These are phyloP conservation scores for Boechera retrofracta DNA, from an alignment of 345 rosid genomes.

Conservation along the genomic window DNA sequence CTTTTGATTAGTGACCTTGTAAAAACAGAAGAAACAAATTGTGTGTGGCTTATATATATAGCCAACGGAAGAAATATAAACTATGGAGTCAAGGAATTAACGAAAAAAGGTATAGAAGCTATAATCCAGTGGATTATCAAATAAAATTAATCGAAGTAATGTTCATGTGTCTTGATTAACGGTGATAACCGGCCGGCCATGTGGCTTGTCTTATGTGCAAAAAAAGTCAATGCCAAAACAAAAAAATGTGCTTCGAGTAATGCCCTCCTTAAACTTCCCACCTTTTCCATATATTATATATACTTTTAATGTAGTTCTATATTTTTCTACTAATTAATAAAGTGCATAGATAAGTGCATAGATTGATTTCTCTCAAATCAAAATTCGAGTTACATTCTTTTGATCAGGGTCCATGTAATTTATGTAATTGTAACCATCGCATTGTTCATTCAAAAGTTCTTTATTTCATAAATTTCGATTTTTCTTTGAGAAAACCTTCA, in stretches of 20 bases:
- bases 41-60: constrained; percentile 11
- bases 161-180: constrained; percentile 42
- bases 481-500: background rate
- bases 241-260: constrained; percentile 27
- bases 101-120: constrained; percentile 5
- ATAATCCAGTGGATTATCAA: constrained; percentile 14
- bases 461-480: background rate
- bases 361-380: background rate
- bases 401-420: background rate
- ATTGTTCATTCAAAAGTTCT: background rate
- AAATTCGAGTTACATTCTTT: background rate
- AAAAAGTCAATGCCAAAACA: constrained; percentile 43
- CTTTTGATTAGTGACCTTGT: background rate
- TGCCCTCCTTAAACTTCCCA: constrained; percentile 42
- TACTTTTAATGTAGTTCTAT: background rate
- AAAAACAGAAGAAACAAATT: background rate
- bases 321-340: background rate
- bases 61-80: background rate
- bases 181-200: constrained; percentile 41
- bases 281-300: constrained; percentile 26
- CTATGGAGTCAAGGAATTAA: constrained; percentile 1
- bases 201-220: constrained; percentile 36
- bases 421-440: background rate
- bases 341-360: background rate
- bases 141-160: constrained; percentile 25